phyloP scores from a whole-genome alignment of 129 eudicot genomes.

The Flaveria linearis region DNA sequence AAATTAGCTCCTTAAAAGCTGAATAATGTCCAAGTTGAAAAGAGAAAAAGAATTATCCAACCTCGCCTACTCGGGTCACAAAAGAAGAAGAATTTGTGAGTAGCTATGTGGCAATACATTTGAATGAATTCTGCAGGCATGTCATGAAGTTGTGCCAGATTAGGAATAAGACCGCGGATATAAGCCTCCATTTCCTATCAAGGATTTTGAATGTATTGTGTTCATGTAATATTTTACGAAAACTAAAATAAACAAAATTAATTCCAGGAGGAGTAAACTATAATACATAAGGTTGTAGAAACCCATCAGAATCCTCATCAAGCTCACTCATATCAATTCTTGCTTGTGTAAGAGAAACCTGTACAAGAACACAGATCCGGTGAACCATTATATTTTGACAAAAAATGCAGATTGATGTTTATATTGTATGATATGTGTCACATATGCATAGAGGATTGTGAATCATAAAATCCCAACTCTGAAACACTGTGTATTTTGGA shows the following conservation, averaged over 20 bases:
- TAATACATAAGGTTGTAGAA: slow-evolving; percentile 81
- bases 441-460: not conserved
- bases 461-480: not conserved
- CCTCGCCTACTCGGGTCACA: slow-evolving; percentile 95
- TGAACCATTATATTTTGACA: not conserved
- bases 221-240: not conserved
- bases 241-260: slow-evolving; percentile 16
- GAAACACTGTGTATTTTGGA: not conserved
- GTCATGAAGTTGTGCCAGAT: slow-evolving; percentile 82
- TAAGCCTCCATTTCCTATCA: slow-evolving; percentile 92
- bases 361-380: slow-evolving; percentile 13
- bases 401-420: not conserved
- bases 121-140: slow-evolving; percentile 81
- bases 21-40: not conserved
- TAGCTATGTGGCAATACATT: slow-evolving; percentile 94
- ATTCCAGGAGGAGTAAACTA: slow-evolving; percentile 1
- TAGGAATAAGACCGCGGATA: slow-evolving; percentile 90
- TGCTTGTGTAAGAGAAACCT: slow-evolving; percentile 98
- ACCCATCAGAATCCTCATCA: slow-evolving; percentile 97
- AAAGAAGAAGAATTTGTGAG: slow-evolving; percentile 88
- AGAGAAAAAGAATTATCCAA: slow-evolving; percentile 21
- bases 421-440: not conserved
- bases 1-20: too few species aligned
- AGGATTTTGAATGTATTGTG: not conserved
- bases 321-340: slow-evolving; percentile 99